phyloP scores from a whole-genome alignment of 768 basidiomycete species.

The Pleurotus cornucopiae region DNA sequence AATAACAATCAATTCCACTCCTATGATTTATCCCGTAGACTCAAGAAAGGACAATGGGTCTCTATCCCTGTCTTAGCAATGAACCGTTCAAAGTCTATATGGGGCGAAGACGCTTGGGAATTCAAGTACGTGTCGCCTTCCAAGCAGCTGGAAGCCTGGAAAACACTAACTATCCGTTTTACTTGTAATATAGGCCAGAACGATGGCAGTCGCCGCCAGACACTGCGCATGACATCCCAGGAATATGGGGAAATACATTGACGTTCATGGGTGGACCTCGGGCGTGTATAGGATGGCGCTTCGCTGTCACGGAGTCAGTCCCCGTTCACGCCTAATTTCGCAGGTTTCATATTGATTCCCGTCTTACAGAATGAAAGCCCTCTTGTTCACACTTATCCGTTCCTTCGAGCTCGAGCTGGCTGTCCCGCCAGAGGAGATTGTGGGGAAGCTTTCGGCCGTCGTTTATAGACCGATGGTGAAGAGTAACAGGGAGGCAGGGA shows the following conservation, averaged over 20 bases:
- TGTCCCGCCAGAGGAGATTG: conserved; percentile 40
- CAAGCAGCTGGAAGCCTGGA: conserved; percentile 2
- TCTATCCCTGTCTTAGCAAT: conserved; percentile 35
- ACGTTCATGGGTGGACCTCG: conserved; percentile 48
- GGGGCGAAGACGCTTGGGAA: conserved; percentile 47
- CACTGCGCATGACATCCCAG: conserved; percentile 32
- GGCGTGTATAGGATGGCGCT: conserved; percentile 47
- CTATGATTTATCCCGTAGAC: conserved; percentile 5
- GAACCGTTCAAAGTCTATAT: conserved; percentile 38
- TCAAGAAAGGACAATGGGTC: conserved; percentile 13
- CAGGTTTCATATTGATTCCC: background rate
- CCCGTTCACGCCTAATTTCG: background rate
- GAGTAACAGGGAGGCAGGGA: conserved; percentile 31
- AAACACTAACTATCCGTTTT: too few species aligned
- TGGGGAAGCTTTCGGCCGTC: conserved; percentile 27
- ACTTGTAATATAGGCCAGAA: conserved; percentile 35
- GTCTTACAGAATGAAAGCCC: conserved; percentile 29
- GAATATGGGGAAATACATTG: conserved; percentile 41
- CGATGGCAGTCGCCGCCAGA: conserved; percentile 41
- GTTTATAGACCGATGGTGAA: conserved; percentile 41
- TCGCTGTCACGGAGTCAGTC: conserved; percentile 45
- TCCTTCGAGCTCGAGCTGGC: conserved; percentile 53
- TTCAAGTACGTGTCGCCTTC: conserved; percentile 37
- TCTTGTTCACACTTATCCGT: conserved; percentile 47
- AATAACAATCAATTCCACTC: background rate